These are phyloP conservation scores for Ogataea degrootiae DNA, from an alignment of 805 yeast species.

Conservation along the genomic window DNA sequence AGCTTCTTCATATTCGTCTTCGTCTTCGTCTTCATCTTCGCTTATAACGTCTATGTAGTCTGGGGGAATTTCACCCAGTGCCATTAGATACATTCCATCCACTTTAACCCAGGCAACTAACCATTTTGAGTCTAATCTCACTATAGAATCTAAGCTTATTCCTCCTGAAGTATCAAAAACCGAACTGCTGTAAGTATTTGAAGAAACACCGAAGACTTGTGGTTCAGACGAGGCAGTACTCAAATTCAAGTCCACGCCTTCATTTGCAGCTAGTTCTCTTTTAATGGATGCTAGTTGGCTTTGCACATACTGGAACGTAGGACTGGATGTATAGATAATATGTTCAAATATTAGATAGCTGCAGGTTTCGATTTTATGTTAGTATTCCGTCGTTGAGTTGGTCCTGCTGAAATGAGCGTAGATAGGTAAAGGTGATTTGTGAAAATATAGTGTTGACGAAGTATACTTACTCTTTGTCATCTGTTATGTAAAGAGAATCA, in stretches of 20 bases:
- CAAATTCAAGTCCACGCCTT: constrained; percentile 2
- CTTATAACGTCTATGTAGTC: constrained; percentile 25
- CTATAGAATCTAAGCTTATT: constrained; percentile 20
- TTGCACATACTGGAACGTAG: constrained; percentile 24
- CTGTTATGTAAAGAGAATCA: constrained; percentile 27
- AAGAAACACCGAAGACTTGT: no score
- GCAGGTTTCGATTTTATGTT: background rate
- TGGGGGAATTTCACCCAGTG: constrained; percentile 12
- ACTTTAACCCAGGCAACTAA: constrained; percentile 26
- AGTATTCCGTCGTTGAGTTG: background rate
- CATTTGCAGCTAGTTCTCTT: constrained; percentile 5
- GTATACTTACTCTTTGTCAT: constrained; percentile 25
- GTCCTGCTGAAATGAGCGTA: no score
- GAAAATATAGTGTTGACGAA: background rate
- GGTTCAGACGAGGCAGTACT: background rate
- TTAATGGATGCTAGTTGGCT: constrained; percentile 18
- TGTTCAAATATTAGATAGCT: constrained; percentile 25
- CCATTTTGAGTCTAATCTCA: constrained; percentile 28
- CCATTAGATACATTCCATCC: constrained; percentile 15
- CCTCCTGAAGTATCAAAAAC: constrained; percentile 22
- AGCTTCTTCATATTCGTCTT: constrained; percentile 7
- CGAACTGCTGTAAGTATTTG: constrained; percentile 1
- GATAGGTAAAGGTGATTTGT: background rate
- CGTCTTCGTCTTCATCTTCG: constrained; percentile 28
- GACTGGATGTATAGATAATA: constrained; percentile 19